A percentile compares a stretch with the other conserved stretches of the same genome.
Conservation (phyloP, 257 asterid species). For the Handroanthus guayacan region DNA sequence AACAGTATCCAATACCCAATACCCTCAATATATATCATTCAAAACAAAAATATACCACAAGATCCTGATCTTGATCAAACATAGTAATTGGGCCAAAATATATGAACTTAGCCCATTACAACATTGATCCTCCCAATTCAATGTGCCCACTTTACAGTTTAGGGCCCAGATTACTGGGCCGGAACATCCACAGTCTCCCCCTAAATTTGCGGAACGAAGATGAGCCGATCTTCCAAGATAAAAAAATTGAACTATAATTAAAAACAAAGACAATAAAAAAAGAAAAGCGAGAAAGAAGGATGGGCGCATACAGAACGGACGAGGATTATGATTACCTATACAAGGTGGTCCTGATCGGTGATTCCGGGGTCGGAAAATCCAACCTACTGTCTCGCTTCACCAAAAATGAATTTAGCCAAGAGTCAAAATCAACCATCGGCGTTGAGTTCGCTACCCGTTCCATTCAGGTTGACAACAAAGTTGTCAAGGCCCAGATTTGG, state of each 20-base stretch:
- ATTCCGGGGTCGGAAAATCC: constrained; percentile 57
- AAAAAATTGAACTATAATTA: not conserved
- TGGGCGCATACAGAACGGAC: constrained; percentile 52
- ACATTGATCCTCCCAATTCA: too few relatives aligned
- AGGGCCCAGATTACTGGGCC: constrained; percentile 13
- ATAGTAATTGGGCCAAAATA: not conserved
- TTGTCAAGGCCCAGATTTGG: constrained; percentile 61
- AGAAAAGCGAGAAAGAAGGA: constrained; percentile 3
- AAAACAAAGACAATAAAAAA: not conserved
- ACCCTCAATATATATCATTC: too few relatives aligned
- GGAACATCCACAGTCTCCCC: constrained; percentile 22
- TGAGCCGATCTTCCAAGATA: not conserved
- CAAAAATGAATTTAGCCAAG: constrained; percentile 51
- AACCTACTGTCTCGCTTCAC: constrained; percentile 50
- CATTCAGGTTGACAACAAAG: constrained; percentile 49
- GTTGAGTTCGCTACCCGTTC: constrained; percentile 58
- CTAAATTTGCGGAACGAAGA: constrained; percentile 24
- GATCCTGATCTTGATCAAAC: not conserved
- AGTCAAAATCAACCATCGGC: constrained; percentile 56
- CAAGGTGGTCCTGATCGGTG: constrained; percentile 57
- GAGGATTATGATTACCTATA: constrained; percentile 60
- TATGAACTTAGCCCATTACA: too few relatives aligned
- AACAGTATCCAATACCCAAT: too few relatives aligned
- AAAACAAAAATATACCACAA: not conserved
- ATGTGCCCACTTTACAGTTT: not conserved